A percentile compares a stretch with the other conserved stretches of the same genome.
These are phyloP conservation scores for Fusarium marasasianum DNA, from an alignment of 2,329 filamentous ascomycete genomes.

Conservation along the genomic window DNA sequence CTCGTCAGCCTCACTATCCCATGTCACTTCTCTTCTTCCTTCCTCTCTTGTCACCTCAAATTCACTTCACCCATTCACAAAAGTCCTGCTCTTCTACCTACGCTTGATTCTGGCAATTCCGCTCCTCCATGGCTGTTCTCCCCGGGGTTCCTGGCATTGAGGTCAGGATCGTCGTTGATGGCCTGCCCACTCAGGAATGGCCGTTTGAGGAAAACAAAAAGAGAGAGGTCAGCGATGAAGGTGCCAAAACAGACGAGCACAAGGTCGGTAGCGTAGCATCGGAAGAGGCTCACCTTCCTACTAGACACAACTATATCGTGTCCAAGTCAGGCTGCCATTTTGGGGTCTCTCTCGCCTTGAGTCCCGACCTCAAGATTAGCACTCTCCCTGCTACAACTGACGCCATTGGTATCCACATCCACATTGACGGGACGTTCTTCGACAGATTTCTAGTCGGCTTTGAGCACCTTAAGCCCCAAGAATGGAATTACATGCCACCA, in stretches of 20 bases:
- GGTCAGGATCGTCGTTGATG: not conserved
- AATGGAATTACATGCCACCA: not conserved
- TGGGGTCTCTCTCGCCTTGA: no score
- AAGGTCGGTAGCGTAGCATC: not conserved
- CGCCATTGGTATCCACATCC: not conserved
- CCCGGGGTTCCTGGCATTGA: not conserved
- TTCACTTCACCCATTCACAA: not conserved
- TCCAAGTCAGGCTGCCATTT: not conserved
- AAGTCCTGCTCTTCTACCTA: not conserved
- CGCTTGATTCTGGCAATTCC: not conserved
- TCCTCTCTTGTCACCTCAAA: not conserved
- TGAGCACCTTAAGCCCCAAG: no score
- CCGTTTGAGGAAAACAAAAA: not conserved
- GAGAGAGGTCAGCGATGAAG: not conserved
- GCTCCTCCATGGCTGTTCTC: not conserved
- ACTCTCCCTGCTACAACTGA: not conserved
- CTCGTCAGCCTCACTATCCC: not conserved
- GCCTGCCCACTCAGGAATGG: not conserved
- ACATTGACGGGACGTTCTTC: not conserved
- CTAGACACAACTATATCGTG: not conserved
- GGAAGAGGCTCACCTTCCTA: not conserved
- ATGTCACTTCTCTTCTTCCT: not conserved
- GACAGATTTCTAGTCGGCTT: no score
- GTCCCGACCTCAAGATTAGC: fast-evolving
- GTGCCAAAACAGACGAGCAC: not conserved